Evolutionary conservation across 768 basidiomycete species (phyloP).

Genomic region (Postia placenta): DNA sequence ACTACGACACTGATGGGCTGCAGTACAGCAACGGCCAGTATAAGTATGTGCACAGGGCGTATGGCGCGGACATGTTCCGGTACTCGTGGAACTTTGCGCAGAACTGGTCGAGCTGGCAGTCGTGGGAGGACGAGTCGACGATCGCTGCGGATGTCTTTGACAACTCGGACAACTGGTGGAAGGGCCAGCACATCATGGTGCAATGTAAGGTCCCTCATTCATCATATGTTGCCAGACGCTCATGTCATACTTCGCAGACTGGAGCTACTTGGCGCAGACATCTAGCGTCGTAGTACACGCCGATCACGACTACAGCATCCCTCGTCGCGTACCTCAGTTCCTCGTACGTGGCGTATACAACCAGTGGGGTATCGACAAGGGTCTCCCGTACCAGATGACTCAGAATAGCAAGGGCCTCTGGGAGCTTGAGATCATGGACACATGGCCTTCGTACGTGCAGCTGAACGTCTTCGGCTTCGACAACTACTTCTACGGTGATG

Average conservation of each 20-base stretch:
- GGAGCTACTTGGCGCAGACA: slow-evolving; percentile 62
- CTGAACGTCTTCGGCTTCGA: slow-evolving; percentile 89
- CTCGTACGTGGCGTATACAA: slow-evolving; percentile 89
- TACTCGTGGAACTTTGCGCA: slow-evolving; percentile 84
- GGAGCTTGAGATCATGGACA: slow-evolving; percentile 85
- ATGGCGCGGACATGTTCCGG: slow-evolving; percentile 82
- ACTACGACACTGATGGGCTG: slow-evolving; percentile 65
- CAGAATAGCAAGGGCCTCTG: slow-evolving; percentile 61
- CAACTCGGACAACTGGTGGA: slow-evolving; percentile 54
- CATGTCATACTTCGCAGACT: slow-evolving; percentile 44
- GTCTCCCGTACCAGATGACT: slow-evolving; percentile 64
- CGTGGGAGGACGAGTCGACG: slow-evolving; percentile 68
- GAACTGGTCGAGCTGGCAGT: slow-evolving; percentile 77
- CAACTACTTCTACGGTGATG: slow-evolving; percentile 89
- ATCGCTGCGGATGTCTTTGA: slow-evolving; percentile 57
- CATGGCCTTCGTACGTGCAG: slow-evolving; percentile 88
- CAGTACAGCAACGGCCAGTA: slow-evolving; percentile 56
- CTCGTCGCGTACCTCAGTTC: slow-evolving; percentile 81
- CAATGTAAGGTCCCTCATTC: slow-evolving; percentile 56
- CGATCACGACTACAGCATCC: slow-evolving; percentile 53
- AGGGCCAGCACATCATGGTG: slow-evolving; percentile 78
- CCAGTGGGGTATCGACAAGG: slow-evolving; percentile 85
- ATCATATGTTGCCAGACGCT: neutral
- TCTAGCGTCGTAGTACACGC: slow-evolving; percentile 69
- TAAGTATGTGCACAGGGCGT: slow-evolving; percentile 74